Percentiles rank a stretch among this genome's conserved stretches.
Conservation (phyloP, 164 flowering plant genomes). For the Saururus chinensis region DNA sequence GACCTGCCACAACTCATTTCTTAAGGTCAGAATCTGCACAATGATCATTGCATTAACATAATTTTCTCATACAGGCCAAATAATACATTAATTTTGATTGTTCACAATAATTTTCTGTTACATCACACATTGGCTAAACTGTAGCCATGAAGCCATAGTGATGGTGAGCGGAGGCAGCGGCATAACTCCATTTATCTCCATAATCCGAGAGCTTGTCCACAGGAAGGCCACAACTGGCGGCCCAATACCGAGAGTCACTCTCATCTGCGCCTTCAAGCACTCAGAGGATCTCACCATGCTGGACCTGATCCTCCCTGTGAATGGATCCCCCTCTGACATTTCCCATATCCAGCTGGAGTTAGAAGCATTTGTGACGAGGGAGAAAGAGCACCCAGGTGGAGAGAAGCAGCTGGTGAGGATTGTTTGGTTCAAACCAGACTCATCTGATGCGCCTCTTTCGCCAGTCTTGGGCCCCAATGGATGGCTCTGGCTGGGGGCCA, state of each 20-base stretch:
- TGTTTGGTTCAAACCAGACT: conserved; percentile 53
- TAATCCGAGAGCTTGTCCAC: conserved; percentile 51
- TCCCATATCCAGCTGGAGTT: conserved; percentile 40
- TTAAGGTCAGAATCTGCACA: conserved; percentile 28
- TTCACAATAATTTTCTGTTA: no score
- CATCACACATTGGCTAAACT: no score
- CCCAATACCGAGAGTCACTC: conserved; percentile 35
- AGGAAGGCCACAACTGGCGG: conserved; percentile 23
- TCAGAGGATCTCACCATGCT: conserved; percentile 57
- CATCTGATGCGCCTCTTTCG: conserved; percentile 41
- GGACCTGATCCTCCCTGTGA: conserved; percentile 54
- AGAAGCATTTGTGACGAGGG: conserved; percentile 74
- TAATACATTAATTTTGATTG: conserved; percentile 20
- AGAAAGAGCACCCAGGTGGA: conserved; percentile 38
- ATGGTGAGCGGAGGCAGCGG: conserved; percentile 89
- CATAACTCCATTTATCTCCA: conserved; percentile 67
- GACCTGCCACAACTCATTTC: conserved; percentile 52
- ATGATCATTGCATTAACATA: no score
- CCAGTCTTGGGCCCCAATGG: conserved; percentile 52
- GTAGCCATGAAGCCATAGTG: conserved; percentile 69
- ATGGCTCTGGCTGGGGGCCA: conserved; percentile 67
- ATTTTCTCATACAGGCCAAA: no score
- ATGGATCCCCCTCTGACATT: conserved; percentile 21
- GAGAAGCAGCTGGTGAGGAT: conserved; percentile 15
- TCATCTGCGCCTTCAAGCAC: conserved; percentile 48